Conservation (phyloP, 805 yeast species). For the Sugiyamaella smithiae region DNA sequence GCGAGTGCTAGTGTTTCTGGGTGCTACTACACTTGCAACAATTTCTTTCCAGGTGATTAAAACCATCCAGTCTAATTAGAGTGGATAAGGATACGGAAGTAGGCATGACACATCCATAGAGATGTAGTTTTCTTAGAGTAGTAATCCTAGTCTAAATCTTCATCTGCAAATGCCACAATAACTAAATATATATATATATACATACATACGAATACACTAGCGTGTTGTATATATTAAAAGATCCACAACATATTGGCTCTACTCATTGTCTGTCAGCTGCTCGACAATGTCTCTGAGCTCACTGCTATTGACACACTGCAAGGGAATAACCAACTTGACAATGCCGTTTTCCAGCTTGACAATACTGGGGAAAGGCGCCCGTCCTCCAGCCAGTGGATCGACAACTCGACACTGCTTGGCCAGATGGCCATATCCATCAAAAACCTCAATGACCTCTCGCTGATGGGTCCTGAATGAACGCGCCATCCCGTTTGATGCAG, state of each 20-base stretch:
- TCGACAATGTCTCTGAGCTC: conserved; percentile 2
- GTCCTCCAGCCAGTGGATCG: conserved; percentile 36
- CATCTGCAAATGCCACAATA: too few species aligned
- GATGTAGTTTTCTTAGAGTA: too few species aligned
- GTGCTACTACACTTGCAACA: conserved; percentile 22
- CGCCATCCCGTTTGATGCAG: neutral
- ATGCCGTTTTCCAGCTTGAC: conserved; percentile 25
- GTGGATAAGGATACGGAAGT: neutral
- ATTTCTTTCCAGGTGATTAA: conserved; percentile 24
- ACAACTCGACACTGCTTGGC: conserved; percentile 31
- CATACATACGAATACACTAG: neutral
- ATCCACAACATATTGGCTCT: too few species aligned
- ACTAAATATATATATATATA: too few species aligned
- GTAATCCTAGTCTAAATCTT: too few species aligned
- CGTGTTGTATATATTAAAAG: neutral
- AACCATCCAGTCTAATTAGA: conserved; percentile 13
- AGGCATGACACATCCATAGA: too few species aligned
- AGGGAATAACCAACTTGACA: conserved; percentile 2
- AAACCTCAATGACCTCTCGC: conserved; percentile 19
- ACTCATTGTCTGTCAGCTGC: conserved; percentile 3
- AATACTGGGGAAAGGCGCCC: conserved; percentile 28
- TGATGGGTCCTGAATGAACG: neutral
- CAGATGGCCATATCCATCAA: conserved; percentile 28
- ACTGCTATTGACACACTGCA: conserved; percentile 5
- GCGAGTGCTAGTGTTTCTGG: conserved; percentile 26